A percentile compares a stretch with the other conserved stretches of the same genome.
Evolutionary conservation across 129 eudicot species (phyloP).

Genomic region (Flaveria trinervia): DNA sequence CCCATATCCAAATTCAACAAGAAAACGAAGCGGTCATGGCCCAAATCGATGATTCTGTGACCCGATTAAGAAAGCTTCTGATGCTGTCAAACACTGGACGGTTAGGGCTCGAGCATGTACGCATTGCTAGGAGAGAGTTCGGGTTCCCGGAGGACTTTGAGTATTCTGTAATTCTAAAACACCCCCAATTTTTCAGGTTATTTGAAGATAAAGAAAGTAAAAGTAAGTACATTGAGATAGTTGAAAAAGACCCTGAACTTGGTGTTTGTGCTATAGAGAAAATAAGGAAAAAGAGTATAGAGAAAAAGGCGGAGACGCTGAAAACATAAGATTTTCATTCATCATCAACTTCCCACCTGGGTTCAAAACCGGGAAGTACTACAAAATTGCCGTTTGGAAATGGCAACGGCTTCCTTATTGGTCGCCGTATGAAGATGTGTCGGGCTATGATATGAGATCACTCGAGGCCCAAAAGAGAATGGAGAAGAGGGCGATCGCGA

Average conservation of each 20-base stretch:
- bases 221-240: slow-evolving; percentile 71
- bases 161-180: slow-evolving; percentile 57
- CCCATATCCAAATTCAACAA: slow-evolving; percentile 60
- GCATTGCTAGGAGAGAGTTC: slow-evolving; percentile 74
- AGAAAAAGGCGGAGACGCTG: slow-evolving; percentile 72
- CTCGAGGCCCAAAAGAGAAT: slow-evolving; percentile 81
- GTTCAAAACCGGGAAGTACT: slow-evolving; percentile 74
- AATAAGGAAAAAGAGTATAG: slow-evolving; percentile 73
- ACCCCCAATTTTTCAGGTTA: slow-evolving; percentile 72
- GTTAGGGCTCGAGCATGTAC: slow-evolving; percentile 68
- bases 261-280: slow-evolving; percentile 65
- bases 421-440: slow-evolving; percentile 88
- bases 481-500: slow-evolving; percentile 88
- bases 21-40: slow-evolving; percentile 71
- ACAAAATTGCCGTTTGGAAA: slow-evolving; percentile 83
- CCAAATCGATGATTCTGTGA: slow-evolving; percentile 65
- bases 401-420: slow-evolving; percentile 96
- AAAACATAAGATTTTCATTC: slow-evolving; percentile 65
- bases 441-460: slow-evolving; percentile 80
- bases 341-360: slow-evolving; percentile 89
- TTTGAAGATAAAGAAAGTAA: slow-evolving; percentile 77
- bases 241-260: slow-evolving; percentile 46
- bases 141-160: slow-evolving; percentile 95
- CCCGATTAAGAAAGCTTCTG: slow-evolving; percentile 64
- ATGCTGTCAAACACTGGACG: slow-evolving; percentile 77